A percentile compares a stretch with the other conserved stretches of the same genome.
Evolutionary conservation across 495 filamentous ascomycete genomes (phyloP).

Genomic region (Neurospora sp.): DNA sequence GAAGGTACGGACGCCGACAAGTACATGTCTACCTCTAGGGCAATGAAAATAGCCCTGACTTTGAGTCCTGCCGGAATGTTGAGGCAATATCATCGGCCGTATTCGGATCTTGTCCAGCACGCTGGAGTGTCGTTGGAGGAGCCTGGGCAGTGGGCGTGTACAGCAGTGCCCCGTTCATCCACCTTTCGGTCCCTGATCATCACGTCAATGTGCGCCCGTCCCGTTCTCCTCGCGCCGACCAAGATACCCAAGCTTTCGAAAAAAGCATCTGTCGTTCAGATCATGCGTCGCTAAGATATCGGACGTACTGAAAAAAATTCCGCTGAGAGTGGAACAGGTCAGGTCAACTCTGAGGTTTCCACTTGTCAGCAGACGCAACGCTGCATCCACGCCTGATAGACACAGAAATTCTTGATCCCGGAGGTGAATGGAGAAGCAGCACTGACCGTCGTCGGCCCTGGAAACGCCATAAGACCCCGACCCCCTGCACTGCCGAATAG

Average conservation of each 20-base stretch:
- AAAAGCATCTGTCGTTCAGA: background rate
- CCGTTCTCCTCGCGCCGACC: background rate
- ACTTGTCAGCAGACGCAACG: background rate
- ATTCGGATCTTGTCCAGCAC: background rate
- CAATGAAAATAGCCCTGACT: background rate
- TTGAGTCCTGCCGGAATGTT: background rate
- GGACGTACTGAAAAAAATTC: background rate
- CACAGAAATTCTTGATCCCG: background rate
- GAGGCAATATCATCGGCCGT: background rate
- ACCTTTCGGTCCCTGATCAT: background rate
- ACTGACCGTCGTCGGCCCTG: background rate
- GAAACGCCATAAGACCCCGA: background rate
- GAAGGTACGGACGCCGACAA: background rate
- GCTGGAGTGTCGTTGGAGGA: background rate
- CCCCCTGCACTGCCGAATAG: background rate
- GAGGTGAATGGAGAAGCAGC: background rate
- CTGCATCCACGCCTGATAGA: background rate
- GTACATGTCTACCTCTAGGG: background rate
- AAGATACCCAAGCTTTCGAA: background rate
- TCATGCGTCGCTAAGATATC: background rate
- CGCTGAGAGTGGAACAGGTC: background rate
- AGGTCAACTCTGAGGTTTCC: background rate
- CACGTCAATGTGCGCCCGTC: background rate
- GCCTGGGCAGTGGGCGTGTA: background rate
- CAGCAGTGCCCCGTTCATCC: background rate